Evolutionary conservation across 306 rosid genomes (phyloP), one percentile per base, ranked within the genome.

Genomic region (Vachellia pachyceras): DNA sequence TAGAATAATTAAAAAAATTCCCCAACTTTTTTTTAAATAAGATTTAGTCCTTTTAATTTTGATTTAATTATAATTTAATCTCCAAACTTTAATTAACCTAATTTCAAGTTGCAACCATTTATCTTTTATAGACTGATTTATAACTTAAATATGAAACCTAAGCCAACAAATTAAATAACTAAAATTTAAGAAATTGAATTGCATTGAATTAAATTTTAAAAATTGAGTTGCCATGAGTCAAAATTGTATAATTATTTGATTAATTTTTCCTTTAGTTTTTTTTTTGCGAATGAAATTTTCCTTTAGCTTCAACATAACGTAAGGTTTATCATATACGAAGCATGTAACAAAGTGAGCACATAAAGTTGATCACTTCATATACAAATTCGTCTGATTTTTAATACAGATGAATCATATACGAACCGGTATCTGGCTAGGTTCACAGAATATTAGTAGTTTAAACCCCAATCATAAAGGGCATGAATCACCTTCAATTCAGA

Each of bases 391-490:
- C 77, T 8, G 1, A n/a, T 55, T 20, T 55, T 58, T 74, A 72
- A 71, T 40, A 57, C 50, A 73, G 25, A 47, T 77, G 45, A 42
- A 49, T 36, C 52, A 40, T 45, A 69, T 55, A 76, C 45, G 58
- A 80, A 81, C 52, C 73, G 35, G 68, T 69, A 71, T 33, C 68
- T 9, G 20, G 35, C 54, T 45, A 39, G 29, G 22, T 12, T 35
- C 39, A 39, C 33, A 65, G 40, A 33, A 55, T 36, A 65, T 67
- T 81, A 93, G 83, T 77, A 78, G 87, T 94, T 91, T 88, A 89
- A 86, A 84, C 92, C 87, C 97, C 97, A 93, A 76, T 91, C 94
- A 22, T 87, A 93, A 44, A 91, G 78, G 82, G 87, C 89, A 84
- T 93, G 90, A 37, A 77, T 80, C 80, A 90, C 92, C 88, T 91